Percentiles rank a stretch among this genome's conserved stretches.
phyloP scores from a whole-genome alignment of 176 grass and related monocot genomes.

The Saccharum officinarum region DNA sequence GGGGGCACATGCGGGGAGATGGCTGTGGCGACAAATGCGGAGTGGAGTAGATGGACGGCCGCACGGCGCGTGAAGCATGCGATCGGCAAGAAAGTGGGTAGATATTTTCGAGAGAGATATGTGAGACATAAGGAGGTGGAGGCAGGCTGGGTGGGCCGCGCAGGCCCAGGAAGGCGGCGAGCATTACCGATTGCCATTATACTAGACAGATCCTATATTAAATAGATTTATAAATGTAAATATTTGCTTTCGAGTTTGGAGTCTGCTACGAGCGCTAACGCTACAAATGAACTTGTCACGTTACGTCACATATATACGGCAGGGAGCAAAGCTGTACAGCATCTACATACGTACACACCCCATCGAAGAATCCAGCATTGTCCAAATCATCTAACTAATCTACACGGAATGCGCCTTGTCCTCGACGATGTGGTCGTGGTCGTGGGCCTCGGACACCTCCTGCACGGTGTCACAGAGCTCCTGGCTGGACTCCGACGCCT shows the following conservation, averaged over 20 bases:
- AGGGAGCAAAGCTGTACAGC: background rate
- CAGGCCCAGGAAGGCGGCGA: no score
- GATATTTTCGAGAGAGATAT: no score
- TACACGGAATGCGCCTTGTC: conserved; percentile 16
- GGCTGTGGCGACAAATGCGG: no score
- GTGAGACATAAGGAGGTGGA: no score
- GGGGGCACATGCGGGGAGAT: no score
- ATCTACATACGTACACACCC: background rate
- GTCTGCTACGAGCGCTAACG: background rate
- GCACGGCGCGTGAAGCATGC: no score
- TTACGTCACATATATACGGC: background rate
- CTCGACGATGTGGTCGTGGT: background rate
- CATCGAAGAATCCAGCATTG: background rate
- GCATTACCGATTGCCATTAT: background rate
- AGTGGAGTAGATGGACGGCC: no score
- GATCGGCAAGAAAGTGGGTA: no score
- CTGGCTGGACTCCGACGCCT: conserved; percentile 42
- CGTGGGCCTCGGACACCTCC: conserved; percentile 29
- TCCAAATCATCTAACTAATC: background rate
- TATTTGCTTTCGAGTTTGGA: background rate
- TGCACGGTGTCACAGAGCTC: conserved; percentile 55
- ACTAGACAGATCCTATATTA: background rate
- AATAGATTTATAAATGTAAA: no score
- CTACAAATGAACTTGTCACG: conserved; percentile 3
- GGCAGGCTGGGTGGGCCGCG: no score